Base-by-base conservation (phyloP, 192 early-diverging fungal species). In the Spinellus fusiger region DNA sequence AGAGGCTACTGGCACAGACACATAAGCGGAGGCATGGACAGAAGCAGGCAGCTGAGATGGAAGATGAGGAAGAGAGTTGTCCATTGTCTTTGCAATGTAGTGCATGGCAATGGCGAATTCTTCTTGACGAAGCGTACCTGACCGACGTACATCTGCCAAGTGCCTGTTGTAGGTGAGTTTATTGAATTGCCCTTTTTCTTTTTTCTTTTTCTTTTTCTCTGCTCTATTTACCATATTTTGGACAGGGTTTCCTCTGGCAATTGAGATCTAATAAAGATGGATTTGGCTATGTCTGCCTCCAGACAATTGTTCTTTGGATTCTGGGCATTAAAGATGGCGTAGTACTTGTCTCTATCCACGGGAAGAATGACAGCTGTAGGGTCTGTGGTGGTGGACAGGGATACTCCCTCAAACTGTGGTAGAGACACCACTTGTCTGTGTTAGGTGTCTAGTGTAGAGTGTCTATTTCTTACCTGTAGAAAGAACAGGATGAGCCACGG, bases 61-160 rank as follows among this genome's bases (percentile, higher is more conserved):
- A 10, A 95, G 74, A 20, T 76, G 74, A 25, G 73, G 65, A 29
- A 84, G 75, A 22, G 78, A 78, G 25, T 86, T 86, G 48, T 88
- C 83, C 84, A 92, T 93, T 9, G 86, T 73, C 52, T 84, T 79
- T 13, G 87, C 82, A 49, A 98, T 86, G 59, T 91, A 87, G 64
- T 85, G 82, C 93, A 98, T 96, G 35, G 92, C 93, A 51, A 92
- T 84, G 40, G 88, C 81, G 70, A 98, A 98, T 67, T 95, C 92
- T 8, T 83, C 74, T 52, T 90, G 75, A 54, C 85, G 82, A 31
- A 98, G 68, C 52, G 84, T 81, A 46, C 90, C 89, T 20, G 84
- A 72, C 0, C 73, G 59, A 33, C 83, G 80, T 12, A 85, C 82
- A 66, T 98, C 94, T 4, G 88, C 91, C 62, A 98, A 69, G 54